Conservation (phyloP, 148 eudicot species). For the Spergularia marina region DNA sequence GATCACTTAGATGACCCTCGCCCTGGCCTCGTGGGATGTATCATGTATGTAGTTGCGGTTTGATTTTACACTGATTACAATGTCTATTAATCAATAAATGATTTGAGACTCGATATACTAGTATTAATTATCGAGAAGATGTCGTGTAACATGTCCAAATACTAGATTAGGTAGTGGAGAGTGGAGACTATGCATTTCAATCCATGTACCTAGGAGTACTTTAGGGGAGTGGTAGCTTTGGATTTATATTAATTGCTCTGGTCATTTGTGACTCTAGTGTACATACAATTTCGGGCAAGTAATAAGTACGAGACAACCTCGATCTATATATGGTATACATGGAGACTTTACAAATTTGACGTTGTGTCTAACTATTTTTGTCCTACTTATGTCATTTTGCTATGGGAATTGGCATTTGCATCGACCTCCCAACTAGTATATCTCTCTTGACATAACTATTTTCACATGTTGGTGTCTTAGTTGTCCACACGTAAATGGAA, state of each 20-base stretch:
- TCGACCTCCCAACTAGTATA: slow-evolving; percentile 13
- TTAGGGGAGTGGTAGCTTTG: background rate
- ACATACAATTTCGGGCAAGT: slow-evolving; percentile 11
- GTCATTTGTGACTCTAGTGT: background rate
- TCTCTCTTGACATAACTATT: slow-evolving; percentile 16
- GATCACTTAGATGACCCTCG: no score
- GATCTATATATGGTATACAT: background rate
- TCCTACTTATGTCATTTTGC: slow-evolving; percentile 10
- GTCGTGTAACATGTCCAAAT: no score
- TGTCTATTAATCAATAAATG: no score
- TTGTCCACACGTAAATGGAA: background rate
- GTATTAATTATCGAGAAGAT: no score
- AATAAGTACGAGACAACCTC: background rate
- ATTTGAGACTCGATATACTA: no score
- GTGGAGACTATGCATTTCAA: no score
- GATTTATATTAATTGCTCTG: no score
- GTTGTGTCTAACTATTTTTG: slow-evolving; percentile 25
- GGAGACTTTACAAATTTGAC: slow-evolving; percentile 5
- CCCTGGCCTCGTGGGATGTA: no score
- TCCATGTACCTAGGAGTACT: no score
- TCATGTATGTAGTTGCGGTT: no score
- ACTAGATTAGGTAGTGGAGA: no score
- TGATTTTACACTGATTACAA: no score
- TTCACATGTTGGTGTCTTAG: slow-evolving; percentile 23
- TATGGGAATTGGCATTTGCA: slow-evolving; percentile 6